Evolutionary conservation across 2,329 filamentous ascomycete species (phyloP), one percentile per base, ranked within the genome.

Genomic region (Plectosphaerella cucumerina): DNA sequence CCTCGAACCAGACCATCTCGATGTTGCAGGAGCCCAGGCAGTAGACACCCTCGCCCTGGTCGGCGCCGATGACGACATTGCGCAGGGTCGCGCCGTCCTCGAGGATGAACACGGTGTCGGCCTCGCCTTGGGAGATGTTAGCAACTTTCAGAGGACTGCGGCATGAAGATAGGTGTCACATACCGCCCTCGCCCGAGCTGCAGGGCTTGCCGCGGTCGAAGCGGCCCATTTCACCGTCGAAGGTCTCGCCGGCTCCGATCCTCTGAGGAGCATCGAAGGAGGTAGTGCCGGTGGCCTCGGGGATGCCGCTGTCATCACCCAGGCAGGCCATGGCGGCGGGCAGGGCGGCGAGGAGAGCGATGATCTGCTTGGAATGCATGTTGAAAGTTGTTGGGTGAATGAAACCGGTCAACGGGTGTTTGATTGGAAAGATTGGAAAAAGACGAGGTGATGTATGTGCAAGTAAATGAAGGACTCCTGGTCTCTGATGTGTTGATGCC

Each of bases 1-100:
- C 69, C 47, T 71, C 68, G 60, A 74, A 78, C 70, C 72, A 76
- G 50, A 78, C 74, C 34, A 47, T 37, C 34, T 71, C 65, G 6
- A 75, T 55, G 0, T 59, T 74, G 56, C 72, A 75, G 1, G 63
- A 46, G 0, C 73, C 73, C n/a, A 66, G 53, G 58, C 73, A 76
- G 61, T 76, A 71, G 2, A 76, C 64, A 12, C 73, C 73, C 57
- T 76, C 73, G 15, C 60, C 62, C 44, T 75, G 71, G 53, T 74
- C 63, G 11, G 64, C 60, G 18, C 73, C 73, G 9, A 76, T 76
- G 45, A 76, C 70, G 14, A 71, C 73, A 49, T 75, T 76, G 42
- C 61, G 65, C 23, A 76, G 61, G 1, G 66, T 74, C 2, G 71
- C 73, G 4, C 73, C 73, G 0, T 69, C 58, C 44, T 65, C 59